A percentile compares a stretch with the other conserved stretches of the same genome.
Conservation (phyloP, 1,284 basidiomycete species). For the Sanguinoderma infundibulare region DNA sequence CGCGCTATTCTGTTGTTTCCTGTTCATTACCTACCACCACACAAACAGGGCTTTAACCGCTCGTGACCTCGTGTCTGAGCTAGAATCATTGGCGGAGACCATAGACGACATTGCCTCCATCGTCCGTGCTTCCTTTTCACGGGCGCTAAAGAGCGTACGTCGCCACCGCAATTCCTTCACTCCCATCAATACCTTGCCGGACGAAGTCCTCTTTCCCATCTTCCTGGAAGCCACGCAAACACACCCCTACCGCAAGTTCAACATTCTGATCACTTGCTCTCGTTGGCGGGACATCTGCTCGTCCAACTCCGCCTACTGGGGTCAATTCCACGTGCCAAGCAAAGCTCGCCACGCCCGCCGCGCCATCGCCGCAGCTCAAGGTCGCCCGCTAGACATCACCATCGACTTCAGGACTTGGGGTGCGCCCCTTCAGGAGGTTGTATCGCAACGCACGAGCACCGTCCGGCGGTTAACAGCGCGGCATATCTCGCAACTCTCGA, state of each 20-base stretch:
- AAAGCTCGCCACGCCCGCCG: neutral
- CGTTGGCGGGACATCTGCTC: neutral
- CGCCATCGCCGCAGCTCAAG: neutral
- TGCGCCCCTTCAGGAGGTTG: neutral
- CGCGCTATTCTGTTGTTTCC: neutral
- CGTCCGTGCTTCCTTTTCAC: neutral
- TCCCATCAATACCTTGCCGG: slow-evolving; percentile 1
- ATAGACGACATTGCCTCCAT: neutral
- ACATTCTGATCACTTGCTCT: neutral
- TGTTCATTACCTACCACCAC: neutral
- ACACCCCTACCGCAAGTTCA: neutral
- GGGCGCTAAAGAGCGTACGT: neutral
- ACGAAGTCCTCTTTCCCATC: slow-evolving; percentile 5
- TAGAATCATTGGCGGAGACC: neutral
- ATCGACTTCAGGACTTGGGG: neutral
- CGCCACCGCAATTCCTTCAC: neutral
- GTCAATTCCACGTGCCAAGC: neutral
- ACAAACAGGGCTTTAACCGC: neutral
- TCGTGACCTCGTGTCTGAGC: neutral
- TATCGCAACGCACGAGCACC: neutral
- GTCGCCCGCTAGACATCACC: neutral
- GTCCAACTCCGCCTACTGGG: neutral
- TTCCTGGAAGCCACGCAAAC: neutral
- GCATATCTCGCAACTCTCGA: neutral
- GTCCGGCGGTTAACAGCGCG: neutral